Evolutionary conservation across 257 asterid species (phyloP).

Genomic region (Craterostigma plantagineum): DNA sequence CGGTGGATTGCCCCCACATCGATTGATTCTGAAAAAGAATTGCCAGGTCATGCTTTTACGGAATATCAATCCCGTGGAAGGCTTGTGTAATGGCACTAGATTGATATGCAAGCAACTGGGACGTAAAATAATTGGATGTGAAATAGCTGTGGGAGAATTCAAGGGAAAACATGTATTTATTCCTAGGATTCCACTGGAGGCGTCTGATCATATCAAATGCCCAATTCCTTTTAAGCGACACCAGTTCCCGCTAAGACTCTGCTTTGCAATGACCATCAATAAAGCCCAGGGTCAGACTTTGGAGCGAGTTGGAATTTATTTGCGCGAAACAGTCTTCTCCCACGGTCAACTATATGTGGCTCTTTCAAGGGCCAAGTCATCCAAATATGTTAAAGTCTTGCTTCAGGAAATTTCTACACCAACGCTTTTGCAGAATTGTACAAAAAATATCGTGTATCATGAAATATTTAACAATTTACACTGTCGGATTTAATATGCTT

Average conservation of each 20-base stretch:
- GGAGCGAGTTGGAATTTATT: too few relatives aligned
- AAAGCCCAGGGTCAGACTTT: too few relatives aligned
- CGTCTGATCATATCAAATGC: not conserved
- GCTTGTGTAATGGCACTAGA: conserved; percentile 2
- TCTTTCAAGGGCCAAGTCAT: too few relatives aligned
- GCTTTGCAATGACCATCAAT: conserved; percentile 2
- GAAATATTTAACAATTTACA: too few relatives aligned
- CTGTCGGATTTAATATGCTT: too few relatives aligned
- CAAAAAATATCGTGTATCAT: too few relatives aligned
- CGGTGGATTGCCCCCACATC: too few relatives aligned
- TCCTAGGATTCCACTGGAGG: not conserved
- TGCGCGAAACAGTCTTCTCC: too few relatives aligned
- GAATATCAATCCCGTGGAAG: conserved; percentile 2
- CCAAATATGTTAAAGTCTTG: too few relatives aligned
- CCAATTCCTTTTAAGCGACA: not conserved
- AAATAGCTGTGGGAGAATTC: not conserved
- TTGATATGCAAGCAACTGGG: not conserved
- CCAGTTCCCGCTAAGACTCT: not conserved
- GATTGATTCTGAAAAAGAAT: not conserved
- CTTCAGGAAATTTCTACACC: too few relatives aligned
- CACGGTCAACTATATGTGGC: too few relatives aligned
- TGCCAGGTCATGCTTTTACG: not conserved
- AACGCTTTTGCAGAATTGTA: too few relatives aligned
- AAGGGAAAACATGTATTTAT: not conserved
- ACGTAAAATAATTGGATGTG: not conserved